These are phyloP conservation scores for Fusarium chuoi DNA, from an alignment of 2,329 filamentous ascomycete species.

Conservation along the genomic window DNA sequence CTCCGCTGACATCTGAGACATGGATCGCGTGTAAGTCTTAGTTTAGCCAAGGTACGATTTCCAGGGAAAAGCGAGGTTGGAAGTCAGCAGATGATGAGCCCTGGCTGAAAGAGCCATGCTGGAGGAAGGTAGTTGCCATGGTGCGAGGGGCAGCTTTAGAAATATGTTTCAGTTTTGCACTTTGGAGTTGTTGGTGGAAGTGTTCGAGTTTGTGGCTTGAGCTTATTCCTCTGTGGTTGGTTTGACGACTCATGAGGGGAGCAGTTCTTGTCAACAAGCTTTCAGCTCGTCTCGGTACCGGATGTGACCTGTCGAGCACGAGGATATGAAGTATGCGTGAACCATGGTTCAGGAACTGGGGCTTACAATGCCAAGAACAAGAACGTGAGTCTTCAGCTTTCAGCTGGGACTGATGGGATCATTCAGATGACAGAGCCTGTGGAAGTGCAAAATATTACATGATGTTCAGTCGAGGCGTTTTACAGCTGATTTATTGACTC, in stretches of 20 bases:
- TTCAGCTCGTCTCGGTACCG: neutral
- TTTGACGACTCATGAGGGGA: neutral
- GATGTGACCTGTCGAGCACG: neutral
- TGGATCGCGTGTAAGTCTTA: conserved; percentile 7
- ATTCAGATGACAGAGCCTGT: too few relatives aligned
- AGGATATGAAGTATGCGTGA: neutral
- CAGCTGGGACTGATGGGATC: neutral
- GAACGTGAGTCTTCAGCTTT: neutral
- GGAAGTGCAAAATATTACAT: neutral
- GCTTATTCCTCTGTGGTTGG: neutral
- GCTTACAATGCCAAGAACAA: neutral
- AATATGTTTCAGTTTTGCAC: neutral
- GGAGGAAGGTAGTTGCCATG: neutral
- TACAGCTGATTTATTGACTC: neutral
- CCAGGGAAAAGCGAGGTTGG: neutral
- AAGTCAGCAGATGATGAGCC: neutral
- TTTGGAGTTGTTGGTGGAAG: neutral
- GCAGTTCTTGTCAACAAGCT: neutral
- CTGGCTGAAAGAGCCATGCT: neutral
- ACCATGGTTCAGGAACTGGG: neutral
- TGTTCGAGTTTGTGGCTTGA: neutral
- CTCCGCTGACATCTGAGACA: conserved; percentile 21
- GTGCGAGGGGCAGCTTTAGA: neutral
- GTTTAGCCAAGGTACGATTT: neutral
- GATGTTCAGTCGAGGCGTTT: neutral